Base-by-base conservation (phyloP, 2,329 filamentous ascomycete species). In the Pseudogymnoascus sp. region DNA sequence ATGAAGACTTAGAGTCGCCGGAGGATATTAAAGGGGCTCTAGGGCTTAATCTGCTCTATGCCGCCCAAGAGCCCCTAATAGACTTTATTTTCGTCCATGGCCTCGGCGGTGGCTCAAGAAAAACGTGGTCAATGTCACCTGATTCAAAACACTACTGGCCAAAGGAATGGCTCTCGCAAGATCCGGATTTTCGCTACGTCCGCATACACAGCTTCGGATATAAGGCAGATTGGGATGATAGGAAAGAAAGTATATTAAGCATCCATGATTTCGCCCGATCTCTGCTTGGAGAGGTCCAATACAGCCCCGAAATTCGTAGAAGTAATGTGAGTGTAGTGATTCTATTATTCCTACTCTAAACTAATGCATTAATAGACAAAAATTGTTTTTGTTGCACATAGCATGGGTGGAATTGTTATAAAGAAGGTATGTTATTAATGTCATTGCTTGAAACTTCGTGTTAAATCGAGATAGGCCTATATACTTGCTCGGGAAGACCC, bases 51-150 rank as follows among this genome's bases (percentile, higher is more conserved):
- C 50, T 64, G 10, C 31, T 65, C 11, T 59, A 64, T 41, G 10
- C 13, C 35, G 60, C 60, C 3, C 15, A 10, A 15, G 67, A 73
- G 15, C 70, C 74, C 1, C 62, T 71, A 1, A 64, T 75, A 6
- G 74, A 78, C 44, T 67, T 78, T 1, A 67, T 75, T 37, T 76
- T 76, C 58, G 68, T 77, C 6, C 75, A 78, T 64, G 75, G 75
- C 4, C 69, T 77, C 4, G 73, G 73, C 2, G 75, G 76, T 4
- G 66, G 69, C 29, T 74, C 75, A 5, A 66, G 69, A 1, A 73
- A 74, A 61, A 77, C 77, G 62, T 79, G 77, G 76, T 69, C 70
- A 5, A 73, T 74, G 60, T 65, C 69, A 0, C 58, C 65, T 1
- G 67, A 74, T 50, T 68, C 66, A 0, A 59, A 62, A 0, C 63